Evolutionary conservation across 2,329 filamentous ascomycete species (phyloP).

Genomic region (Periconia sp.): DNA sequence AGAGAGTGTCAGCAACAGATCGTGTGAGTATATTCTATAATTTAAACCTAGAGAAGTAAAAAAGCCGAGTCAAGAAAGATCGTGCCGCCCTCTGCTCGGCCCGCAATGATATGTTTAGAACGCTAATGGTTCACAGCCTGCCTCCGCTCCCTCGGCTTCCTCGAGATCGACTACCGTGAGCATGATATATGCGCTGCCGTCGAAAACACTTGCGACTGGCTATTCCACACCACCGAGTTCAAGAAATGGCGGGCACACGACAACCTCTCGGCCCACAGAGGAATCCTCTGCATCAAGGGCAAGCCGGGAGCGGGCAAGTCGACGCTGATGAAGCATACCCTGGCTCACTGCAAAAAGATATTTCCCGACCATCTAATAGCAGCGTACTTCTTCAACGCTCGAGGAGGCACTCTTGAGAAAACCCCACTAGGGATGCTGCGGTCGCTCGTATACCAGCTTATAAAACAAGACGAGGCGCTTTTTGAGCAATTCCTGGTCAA

Average conservation of each 20-base stretch:
- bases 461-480: conserved; percentile 4
- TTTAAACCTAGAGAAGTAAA: too few relatives aligned
- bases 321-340: conserved; percentile 16
- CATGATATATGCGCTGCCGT: conserved; percentile 2
- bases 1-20: too few relatives aligned
- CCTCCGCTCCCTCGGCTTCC: conserved; percentile 6
- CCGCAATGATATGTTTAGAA: too few relatives aligned
- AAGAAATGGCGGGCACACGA: background rate
- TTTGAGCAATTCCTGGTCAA: conserved; percentile 2
- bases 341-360: conserved; percentile 3
- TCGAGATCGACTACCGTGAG: conserved; percentile 5
- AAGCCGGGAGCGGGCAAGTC: conserved; percentile 39
- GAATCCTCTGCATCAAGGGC: conserved; percentile 41
- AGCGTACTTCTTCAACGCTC: conserved; percentile 17
- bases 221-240: conserved; percentile 3
- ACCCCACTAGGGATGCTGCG: conserved; percentile 14
- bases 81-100: too few relatives aligned
- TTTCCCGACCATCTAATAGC: conserved; percentile 3
- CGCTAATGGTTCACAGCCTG: conserved; percentile 6
- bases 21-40: too few relatives aligned
- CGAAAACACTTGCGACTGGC: conserved; percentile 6
- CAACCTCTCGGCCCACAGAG: conserved; percentile 22
- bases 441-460: conserved; percentile 15
- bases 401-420: conserved; percentile 10
- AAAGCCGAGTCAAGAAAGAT: too few relatives aligned